These are phyloP conservation scores for Quercus dentata DNA, from an alignment of 306 rosid species.

Conservation along the genomic window DNA sequence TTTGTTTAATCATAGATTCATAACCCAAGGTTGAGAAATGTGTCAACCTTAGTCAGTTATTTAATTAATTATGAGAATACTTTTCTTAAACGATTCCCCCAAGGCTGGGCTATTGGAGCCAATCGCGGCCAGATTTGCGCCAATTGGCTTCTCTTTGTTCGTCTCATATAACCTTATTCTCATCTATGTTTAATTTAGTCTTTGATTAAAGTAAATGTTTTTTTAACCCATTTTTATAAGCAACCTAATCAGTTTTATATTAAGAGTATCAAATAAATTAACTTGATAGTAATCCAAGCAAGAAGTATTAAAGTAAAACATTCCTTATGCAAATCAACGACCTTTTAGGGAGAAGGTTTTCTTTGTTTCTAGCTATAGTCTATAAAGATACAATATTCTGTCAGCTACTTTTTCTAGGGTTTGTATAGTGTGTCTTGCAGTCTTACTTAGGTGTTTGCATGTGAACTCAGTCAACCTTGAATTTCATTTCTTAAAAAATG, in stretches of 20 bases:
- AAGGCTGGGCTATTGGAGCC: not conserved
- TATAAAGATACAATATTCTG: not conserved
- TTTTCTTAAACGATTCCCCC: not conserved
- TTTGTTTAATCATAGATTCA: too few species aligned
- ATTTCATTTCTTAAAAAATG: too few species aligned
- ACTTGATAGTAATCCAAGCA: not conserved
- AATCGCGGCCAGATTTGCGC: conserved; percentile 10
- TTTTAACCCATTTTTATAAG: not conserved
- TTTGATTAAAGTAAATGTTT: too few species aligned
- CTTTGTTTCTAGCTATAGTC: not conserved
- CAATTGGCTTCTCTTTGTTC: not conserved
- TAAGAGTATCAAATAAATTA: not conserved
- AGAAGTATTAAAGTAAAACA: not conserved
- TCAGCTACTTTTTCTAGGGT: not conserved
- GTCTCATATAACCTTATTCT: not conserved
- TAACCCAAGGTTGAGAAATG: too few species aligned
- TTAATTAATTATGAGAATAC: too few species aligned
- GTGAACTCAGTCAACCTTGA: too few species aligned
- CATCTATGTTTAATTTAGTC: not conserved
- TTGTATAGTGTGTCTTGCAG: not conserved
- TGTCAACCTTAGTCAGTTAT: too few species aligned
- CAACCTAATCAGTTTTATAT: not conserved
- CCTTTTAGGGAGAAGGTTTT: not conserved
- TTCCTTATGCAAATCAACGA: not conserved
- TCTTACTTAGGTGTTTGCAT: too few species aligned